Evolutionary conservation across 208 protist genomes (phyloP).

Genomic region (Leishmania tropica): DNA sequence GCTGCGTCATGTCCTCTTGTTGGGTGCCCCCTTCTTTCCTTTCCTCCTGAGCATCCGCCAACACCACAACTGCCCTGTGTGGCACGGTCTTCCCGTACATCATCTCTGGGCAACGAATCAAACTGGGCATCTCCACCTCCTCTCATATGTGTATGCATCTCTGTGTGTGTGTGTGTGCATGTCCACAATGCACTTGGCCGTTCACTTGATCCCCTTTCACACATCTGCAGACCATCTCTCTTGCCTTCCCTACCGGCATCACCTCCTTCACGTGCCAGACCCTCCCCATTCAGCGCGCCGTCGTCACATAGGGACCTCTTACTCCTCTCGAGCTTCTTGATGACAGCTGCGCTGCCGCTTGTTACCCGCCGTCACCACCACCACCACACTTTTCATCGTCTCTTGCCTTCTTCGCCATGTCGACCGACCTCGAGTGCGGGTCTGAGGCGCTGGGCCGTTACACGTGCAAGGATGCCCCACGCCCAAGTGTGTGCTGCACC

Average conservation of each 20-base stretch:
- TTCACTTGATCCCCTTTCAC: background rate
- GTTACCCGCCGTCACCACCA: background rate
- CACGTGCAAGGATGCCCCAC: slow-evolving; percentile 21
- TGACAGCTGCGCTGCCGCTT: background rate
- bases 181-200: background rate
- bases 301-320: background rate
- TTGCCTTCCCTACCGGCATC: background rate
- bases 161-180: background rate
- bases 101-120: background rate
- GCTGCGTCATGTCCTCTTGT: background rate
- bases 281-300: background rate
- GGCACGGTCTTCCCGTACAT: background rate
- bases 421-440: slow-evolving; percentile 15
- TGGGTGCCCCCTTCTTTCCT: background rate
- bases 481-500: slow-evolving; percentile 26
- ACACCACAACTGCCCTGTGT: background rate
- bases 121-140: background rate
- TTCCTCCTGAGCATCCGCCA: background rate
- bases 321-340: background rate
- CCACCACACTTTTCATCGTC: background rate
- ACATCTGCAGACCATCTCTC: background rate
- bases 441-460: slow-evolving; percentile 13
- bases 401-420: background rate
- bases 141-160: background rate
- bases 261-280: background rate